phyloP scores from a whole-genome alignment of 805 yeast genomes.

The Spathaspora passalidarum region DNA sequence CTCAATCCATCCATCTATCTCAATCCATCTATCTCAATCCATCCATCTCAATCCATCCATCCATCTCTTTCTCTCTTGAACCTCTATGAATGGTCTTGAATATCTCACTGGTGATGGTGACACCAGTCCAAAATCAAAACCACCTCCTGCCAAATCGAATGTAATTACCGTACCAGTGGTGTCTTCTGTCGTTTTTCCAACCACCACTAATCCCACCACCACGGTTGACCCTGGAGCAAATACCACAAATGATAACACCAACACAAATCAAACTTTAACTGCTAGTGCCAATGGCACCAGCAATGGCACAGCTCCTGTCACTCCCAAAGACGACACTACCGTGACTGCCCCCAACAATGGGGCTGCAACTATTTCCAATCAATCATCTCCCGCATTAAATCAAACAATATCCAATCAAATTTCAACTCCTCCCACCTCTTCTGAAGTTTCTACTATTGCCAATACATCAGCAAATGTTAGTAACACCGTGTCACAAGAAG shows the following conservation, averaged over 20 bases:
- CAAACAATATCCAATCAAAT: not conserved
- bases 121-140: not conserved
- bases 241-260: too few species aligned
- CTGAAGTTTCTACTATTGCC: not conserved
- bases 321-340: not conserved
- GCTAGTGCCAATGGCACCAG: not conserved
- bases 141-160: not conserved
- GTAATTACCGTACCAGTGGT: too few species aligned
- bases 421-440: not conserved
- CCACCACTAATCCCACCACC: too few species aligned
- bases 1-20: too few species aligned
- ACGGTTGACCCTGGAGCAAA: not conserved
- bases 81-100: constrained; percentile 1
- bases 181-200: not conserved
- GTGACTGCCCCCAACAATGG: not conserved
- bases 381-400: not conserved
- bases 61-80: not conserved
- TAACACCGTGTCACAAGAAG: not conserved
- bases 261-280: not conserved
- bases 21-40: not conserved
- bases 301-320: not conserved
- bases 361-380: not conserved
- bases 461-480: not conserved
- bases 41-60: not conserved
- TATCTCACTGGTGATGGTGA: not conserved